Evolutionary conservation across 2,329 filamentous ascomycete species (phyloP), one percentile per base, ranked within the genome.

Genomic region (Shiraia sp.): DNA sequence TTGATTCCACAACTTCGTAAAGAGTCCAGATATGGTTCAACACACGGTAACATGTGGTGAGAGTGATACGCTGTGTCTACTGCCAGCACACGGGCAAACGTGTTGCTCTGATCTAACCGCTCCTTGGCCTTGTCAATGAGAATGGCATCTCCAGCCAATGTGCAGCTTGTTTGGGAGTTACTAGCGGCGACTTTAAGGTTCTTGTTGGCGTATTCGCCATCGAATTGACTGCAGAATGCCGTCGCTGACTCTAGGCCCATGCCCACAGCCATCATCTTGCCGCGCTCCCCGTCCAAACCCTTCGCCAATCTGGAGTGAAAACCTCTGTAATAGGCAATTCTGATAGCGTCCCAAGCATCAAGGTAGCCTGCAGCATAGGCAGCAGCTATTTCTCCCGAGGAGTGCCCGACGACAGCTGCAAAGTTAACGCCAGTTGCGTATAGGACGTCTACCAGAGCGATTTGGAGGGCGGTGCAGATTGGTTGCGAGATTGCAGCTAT

Each of bases 31-130:
- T 39, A 39, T 4, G 29, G n/a, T 2, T 25, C 28, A 9, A 13
- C 19, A 23, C 36, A 39, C 7, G 30, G 10, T 3, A 10, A 4
- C 47, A 52, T 37, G 32, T 41, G 29, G 27, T 27, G 16, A 40
- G 34, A 74, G 36, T 76, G 75, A 39, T 76, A 77, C 0, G 74
- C 75, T 8, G 54, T 66, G 22, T 72, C 68, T 2, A 75, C 70
- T 38, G 67, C 61, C 3, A 77, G 63, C 14, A 57, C 43, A 1
- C 73, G 59, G 3, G 55, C 60, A 44, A 75, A 76, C 9, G 63
- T 66, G 6, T 60, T 49, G 16, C 68, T 52, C 3, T 65, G 59
- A 4, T 70, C 53, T 1, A 76, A 45, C 6, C 63, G 49, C 16
- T 65, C 53, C 6, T 66, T 25, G 22, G 32, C 39, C 33, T 65